Evolutionary conservation across 768 basidiomycete genomes (phyloP), one percentile per base, ranked within the genome.

Genomic region (Russula dissimulans): DNA sequence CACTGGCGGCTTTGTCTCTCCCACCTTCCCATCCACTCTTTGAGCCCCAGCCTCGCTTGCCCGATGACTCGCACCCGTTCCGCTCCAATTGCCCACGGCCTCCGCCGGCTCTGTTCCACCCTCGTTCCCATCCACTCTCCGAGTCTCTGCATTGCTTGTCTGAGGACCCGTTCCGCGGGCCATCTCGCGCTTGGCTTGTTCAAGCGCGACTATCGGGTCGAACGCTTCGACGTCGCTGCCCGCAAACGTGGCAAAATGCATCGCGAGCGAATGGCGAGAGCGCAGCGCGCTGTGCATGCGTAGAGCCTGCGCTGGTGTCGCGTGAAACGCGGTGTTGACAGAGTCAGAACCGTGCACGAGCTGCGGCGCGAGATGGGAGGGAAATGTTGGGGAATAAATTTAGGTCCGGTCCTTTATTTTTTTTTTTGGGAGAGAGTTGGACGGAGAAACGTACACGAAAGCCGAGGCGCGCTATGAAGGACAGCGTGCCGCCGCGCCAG

Each of bases 161-260:
- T 26, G 22, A 26, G 22, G 22, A 26, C 22, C 22, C 22, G n/a
- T 1, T 26, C 22, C 22, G 22, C 22, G 22, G 22, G 22, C 61
- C 41, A 75, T 60, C 60, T 73, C 69, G 52, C 72, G 70, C 15
- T 75, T 66, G 1, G 75, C 73, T 61, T 75, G 72, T 18, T 64
- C 60, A 15, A 77, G 64, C 60, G 72, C 69, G 46, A 73, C 69
- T 5, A 76, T 63, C 2, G 74, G 73, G 64, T 78, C 75, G 41
- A 73, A 59, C 60, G 75, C 74, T 58, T 78, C 77, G 31, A 69
- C 67, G 44, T 76, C 74, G 52, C 69, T 69, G 0, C 77, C 77
- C 41, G 73, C 72, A 60, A 78, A 78, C 15, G 77, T 78, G 31
- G 71, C 77, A 59, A 78, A 77, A 62, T 78, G 77, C 70, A 78